Conservation (phyloP, 352 stramenopile species). For the Phytophthora fragariaefolia region DNA sequence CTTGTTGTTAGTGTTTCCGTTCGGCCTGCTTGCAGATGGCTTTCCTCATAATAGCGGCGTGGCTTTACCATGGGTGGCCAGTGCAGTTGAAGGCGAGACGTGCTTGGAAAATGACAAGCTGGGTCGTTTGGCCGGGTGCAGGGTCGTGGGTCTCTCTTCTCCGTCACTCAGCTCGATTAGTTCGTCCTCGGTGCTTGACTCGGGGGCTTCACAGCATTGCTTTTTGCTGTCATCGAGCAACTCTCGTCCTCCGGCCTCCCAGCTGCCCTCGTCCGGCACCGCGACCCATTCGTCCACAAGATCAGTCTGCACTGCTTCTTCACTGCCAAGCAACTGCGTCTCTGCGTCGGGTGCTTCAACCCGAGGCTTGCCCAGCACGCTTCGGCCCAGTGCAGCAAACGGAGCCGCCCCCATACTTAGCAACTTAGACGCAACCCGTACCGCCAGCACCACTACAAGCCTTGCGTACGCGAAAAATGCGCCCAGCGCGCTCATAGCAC, state of each 20-base stretch:
- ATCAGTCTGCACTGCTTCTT: conserved; percentile 18
- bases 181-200: conserved; percentile 40
- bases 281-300: conserved; percentile 10
- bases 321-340: conserved; percentile 16
- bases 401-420: conserved; percentile 14
- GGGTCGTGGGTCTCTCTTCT: conserved; percentile 30
- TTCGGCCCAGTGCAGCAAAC: conserved; percentile 1
- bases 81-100: conserved; percentile 2
- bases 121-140: conserved; percentile 10
- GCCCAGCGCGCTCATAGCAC: conserved; percentile 36
- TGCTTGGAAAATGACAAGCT: not conserved
- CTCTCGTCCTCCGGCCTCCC: conserved; percentile 27
- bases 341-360: conserved; percentile 20
- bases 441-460: conserved; percentile 23
- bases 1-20: not conserved
- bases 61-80: not conserved
- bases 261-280: conserved; percentile 23
- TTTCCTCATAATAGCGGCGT: not conserved
- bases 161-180: conserved; percentile 49
- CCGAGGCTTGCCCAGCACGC: conserved; percentile 18
- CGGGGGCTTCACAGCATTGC: not conserved
- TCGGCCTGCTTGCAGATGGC: not conserved
- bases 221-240: conserved; percentile 26
- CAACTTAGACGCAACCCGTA: conserved; percentile 20
- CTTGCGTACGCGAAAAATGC: conserved; percentile 34